Base-by-base conservation (phyloP, 139 green algal species). In the Astrephomene gubernaculifera region DNA sequence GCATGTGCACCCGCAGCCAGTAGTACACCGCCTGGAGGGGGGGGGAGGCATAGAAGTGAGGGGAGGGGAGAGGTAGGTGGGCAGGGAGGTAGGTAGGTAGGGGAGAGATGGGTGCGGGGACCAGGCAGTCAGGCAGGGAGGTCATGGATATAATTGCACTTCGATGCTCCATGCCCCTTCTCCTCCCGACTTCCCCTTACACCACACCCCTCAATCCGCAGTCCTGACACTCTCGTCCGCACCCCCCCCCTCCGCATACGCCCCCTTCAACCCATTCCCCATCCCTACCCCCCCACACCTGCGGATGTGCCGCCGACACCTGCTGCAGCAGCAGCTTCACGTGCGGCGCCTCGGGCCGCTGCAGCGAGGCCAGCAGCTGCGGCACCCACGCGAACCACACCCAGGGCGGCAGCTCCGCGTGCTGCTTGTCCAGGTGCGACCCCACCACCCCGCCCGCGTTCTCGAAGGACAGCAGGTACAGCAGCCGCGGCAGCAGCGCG, bases 341-440 rank as follows among this genome's bases (percentile, higher is more conserved):
- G 57, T 93, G 79, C 1, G 83, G 64, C 19, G 83, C 87, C 89
- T 99, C 97, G 35, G 92, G 91, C 6, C 96, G 90, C 76, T 96
- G 93, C 80, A 99, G 92, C 19, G 87, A 89, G 12, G 91, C 91
- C 75, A 99, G 92, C 79, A 99, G 93, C 93, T 99, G 97, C 35
- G 88, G 96, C 14, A 98, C 87, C 92, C 94, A 99, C 29, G 92
- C 86, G 82, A 99, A 93, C 97, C 97, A 99, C 70, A 98, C 93
- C 93, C 94, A 98, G n/a, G 86, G 67, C 0, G 97, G 96, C 27
- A 99, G 71, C 39, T 94, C 88, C 25, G 70, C 31, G 2, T 44
- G 25, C 8, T 73, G 72, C 71, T 83, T 86, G 27, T 87, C 81
- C 54, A 96, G 61, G 10, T 86, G 70, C 1, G 71, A 44, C 39